Conservation (phyloP, 1,284 basidiomycete species). For the Phylloporus sp. region DNA sequence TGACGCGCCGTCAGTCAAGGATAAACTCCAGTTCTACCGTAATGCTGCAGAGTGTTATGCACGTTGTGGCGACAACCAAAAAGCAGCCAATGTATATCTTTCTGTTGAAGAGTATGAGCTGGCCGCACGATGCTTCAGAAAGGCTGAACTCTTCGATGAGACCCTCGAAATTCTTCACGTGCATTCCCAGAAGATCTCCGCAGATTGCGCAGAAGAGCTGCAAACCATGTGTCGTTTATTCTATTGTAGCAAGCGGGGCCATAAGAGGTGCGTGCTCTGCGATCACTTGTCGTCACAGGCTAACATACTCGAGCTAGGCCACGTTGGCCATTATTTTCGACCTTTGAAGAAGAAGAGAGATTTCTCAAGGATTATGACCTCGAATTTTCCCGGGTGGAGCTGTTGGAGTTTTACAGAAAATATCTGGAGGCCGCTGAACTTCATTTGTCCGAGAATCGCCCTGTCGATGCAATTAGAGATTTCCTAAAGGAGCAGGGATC, state of each 20-base stretch:
- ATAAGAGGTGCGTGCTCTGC: slow-evolving; percentile 36
- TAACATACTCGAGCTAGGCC: slow-evolving; percentile 44
- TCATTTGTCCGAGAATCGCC: slow-evolving; percentile 60
- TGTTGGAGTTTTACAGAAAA: slow-evolving; percentile 55
- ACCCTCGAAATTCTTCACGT: slow-evolving; percentile 56
- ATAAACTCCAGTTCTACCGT: slow-evolving; percentile 51
- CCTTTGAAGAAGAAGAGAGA: slow-evolving; percentile 60
- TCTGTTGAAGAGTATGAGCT: slow-evolving; percentile 53
- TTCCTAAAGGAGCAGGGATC: slow-evolving; percentile 49
- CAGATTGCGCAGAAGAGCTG: slow-evolving; percentile 49
- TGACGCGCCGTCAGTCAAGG: slow-evolving; percentile 34
- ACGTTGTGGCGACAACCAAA: slow-evolving; percentile 46
- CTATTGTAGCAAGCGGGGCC: slow-evolving; percentile 52
- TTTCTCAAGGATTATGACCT: slow-evolving; percentile 67
- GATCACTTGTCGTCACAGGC: slow-evolving; percentile 1
- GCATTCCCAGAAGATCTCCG: slow-evolving; percentile 43
- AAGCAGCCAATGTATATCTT: slow-evolving; percentile 57
- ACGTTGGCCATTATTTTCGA: slow-evolving; percentile 57
- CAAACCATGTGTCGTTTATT: slow-evolving; percentile 57
- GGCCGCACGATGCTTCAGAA: slow-evolving; percentile 57
- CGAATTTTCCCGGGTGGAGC: slow-evolving; percentile 54
- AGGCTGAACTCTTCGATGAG: slow-evolving; percentile 60
- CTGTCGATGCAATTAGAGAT: slow-evolving; percentile 55
- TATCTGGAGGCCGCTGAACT: slow-evolving; percentile 64
- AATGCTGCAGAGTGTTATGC: slow-evolving; percentile 65